Evolutionary conservation across 139 green algal species (phyloP).

Genomic region (Dunaliella primolecta): DNA sequence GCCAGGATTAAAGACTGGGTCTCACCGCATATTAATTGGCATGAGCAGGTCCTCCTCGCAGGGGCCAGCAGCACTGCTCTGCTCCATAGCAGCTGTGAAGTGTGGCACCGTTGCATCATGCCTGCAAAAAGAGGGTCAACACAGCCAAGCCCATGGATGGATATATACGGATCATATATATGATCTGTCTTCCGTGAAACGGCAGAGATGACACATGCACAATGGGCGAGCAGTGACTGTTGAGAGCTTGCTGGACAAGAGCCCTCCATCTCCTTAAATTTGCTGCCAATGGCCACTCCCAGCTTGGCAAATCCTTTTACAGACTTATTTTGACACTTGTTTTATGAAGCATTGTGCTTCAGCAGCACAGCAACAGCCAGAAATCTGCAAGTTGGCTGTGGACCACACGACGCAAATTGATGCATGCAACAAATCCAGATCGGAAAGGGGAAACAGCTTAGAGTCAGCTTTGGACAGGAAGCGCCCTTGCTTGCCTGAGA

Average conservation of each 20-base stretch:
- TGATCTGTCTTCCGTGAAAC: not conserved
- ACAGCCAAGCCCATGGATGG: not conserved
- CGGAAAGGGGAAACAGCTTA: too few relatives aligned
- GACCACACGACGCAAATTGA: too few relatives aligned
- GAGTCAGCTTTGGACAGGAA: too few relatives aligned
- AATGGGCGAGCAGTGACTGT: not conserved
- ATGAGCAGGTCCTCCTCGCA: too few relatives aligned
- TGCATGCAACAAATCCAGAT: not conserved
- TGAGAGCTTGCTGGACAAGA: not conserved
- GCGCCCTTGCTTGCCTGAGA: conserved; percentile 12
- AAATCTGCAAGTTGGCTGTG: too few relatives aligned
- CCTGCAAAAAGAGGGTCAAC: not conserved
- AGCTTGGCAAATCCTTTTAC: too few relatives aligned
- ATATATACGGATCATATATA: not conserved
- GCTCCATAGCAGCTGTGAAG: conserved; percentile 24
- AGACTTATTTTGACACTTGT: too few relatives aligned
- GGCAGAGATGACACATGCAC: not conserved
- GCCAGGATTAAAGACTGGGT: too few relatives aligned
- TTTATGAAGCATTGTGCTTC: too few relatives aligned
- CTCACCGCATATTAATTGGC: not conserved
- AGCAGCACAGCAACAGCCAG: too few relatives aligned
- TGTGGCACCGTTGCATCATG: conserved; percentile 30
- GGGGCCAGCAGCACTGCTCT: not conserved
- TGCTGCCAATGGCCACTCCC: not conserved
- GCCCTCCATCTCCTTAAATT: not conserved